These are phyloP conservation scores for Leucocoprinus leucothites DNA, from an alignment of 768 basidiomycete species.

Conservation along the genomic window DNA sequence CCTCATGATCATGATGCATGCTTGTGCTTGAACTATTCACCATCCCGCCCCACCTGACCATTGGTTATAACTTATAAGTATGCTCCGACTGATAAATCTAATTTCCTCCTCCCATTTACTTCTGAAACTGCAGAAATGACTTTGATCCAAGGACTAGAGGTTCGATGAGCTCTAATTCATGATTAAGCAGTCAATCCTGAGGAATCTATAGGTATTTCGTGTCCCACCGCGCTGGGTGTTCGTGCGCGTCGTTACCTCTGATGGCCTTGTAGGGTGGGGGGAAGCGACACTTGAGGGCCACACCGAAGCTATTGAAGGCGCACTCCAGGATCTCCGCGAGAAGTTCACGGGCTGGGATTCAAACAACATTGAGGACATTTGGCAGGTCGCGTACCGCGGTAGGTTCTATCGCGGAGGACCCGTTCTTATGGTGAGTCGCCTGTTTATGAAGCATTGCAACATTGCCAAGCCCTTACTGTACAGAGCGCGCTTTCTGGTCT, in stretches of 20 bases:
- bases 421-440: constrained; percentile 54
- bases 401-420: constrained; percentile 73
- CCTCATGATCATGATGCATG: no score
- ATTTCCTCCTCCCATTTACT: not conserved
- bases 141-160: not conserved
- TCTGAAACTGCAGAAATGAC: not conserved
- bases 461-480: not conserved
- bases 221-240: constrained; percentile 75
- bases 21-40: no score
- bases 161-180: not conserved
- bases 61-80: no score
- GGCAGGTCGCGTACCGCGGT: constrained; percentile 62
- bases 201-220: constrained; percentile 48
- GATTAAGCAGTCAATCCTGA: not conserved
- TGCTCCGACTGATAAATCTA: no score
- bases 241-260: constrained; percentile 62
- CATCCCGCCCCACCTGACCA: no score
- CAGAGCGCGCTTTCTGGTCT: constrained; percentile 56
- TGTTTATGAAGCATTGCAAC: not conserved
- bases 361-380: constrained; percentile 69
- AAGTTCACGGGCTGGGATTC: constrained; percentile 61
- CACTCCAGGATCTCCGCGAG: constrained; percentile 53
- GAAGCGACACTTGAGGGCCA: constrained; percentile 73
- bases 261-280: constrained; percentile 70
- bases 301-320: constrained; percentile 72